Base-by-base conservation (phyloP, 2,329 filamentous ascomycete species). In the Colletotrichum paranaense region DNA sequence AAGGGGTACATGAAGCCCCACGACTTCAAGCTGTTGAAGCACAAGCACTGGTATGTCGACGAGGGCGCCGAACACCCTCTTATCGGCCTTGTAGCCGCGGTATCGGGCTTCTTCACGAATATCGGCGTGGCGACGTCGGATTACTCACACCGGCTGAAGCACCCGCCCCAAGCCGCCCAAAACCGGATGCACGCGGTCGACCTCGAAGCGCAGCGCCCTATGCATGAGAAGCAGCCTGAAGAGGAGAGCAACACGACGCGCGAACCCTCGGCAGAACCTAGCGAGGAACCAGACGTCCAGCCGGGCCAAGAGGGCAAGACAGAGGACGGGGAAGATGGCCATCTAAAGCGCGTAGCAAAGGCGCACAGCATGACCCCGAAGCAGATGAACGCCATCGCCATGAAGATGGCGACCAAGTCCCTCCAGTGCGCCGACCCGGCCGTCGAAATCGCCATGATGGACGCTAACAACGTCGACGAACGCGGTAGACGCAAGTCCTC, bases 31-130 rank as follows among this genome's bases (percentile, higher is more conserved):
- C 78, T 92, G 79, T 56, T 82, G 3, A 64, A 67, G 4, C 76
- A 76, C 9, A 78, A 74, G 49, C 90, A 92, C 76, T 93, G 92
- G 80, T 89, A 92, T 70, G 89, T 90, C 0, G 90, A 92, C 68
- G 87, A 91, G 62, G 91, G 91, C 2, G 91, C 92, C 0, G 88
- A 86, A 75, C 91, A 92, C 74, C 92, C 92, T 0, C 84, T 93
- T 5, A 88, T 89, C 38, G 92, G 91, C 35, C 90, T 88, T 16
- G 89, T 92, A 11, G 90, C 89, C 42, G 92, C 93, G 0, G 82
- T 94, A 4, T 84, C 94, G 49, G 90, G 91, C 1, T 93, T 92
- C 1, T 86, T 93, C 64, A 88, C 90, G 1, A 90, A 90, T 56
- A 86, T 95, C 62, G 88, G 91, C 78, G 90, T 92, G 82, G 92